These are phyloP conservation scores for Pouteria campechiana DNA, from an alignment of 179 eudicot genomes.

Conservation along the genomic window DNA sequence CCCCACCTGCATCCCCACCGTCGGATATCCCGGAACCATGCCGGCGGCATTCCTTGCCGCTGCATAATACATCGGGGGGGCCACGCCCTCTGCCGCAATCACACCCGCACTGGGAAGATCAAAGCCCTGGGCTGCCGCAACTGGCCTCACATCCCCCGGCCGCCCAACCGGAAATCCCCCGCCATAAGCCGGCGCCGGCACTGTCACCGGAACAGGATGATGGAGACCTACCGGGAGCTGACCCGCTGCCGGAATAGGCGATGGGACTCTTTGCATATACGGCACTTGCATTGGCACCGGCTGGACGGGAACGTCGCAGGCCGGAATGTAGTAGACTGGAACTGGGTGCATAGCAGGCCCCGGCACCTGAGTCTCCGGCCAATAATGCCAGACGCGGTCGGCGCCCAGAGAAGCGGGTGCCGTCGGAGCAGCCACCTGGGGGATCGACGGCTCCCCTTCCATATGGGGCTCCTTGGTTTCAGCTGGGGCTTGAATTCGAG, in stretches of 20 bases:
- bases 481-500: conserved; percentile 9
- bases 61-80: conserved; percentile 41
- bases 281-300: conserved; percentile 25
- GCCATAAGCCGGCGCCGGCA: conserved; percentile 33
- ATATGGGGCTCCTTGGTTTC: conserved; percentile 14
- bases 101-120: conserved; percentile 20
- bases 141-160: conserved; percentile 6
- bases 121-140: conserved; percentile 12
- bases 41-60: conserved; percentile 30
- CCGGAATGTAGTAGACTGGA: conserved; percentile 49
- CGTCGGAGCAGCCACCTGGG: conserved; percentile 14
- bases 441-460: conserved; percentile 12
- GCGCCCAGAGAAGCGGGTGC: too few species aligned
- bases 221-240: conserved; percentile 32
- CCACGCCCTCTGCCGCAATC: conserved; percentile 6
- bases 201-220: conserved; percentile 17
- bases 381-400: conserved; percentile 24
- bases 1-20: conserved; percentile 22
- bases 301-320: conserved; percentile 23
- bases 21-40: conserved; percentile 29
- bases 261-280: conserved; percentile 20
- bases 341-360: conserved; percentile 23
- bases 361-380: conserved; percentile 15
- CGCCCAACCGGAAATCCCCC: conserved; percentile 15
- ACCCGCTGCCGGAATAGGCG: conserved; percentile 19